Percentiles rank a stretch among this genome's conserved stretches.
These are phyloP conservation scores for Danielia oregonensis DNA, from an alignment of 805 yeast genomes.

Conservation along the genomic window DNA sequence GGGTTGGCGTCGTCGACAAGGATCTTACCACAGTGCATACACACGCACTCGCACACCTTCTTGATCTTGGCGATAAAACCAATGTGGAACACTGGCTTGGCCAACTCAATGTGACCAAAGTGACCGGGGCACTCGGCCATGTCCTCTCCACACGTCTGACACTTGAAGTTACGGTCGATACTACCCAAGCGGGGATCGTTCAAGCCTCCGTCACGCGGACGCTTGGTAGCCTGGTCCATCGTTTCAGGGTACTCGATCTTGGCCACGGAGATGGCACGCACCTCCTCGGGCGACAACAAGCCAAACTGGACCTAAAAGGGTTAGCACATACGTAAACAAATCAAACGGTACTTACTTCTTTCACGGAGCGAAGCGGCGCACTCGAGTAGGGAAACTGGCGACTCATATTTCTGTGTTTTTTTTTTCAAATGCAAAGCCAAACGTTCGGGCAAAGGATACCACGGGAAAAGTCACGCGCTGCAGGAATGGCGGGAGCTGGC, in stretches of 20 bases:
- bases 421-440: slow-evolving; percentile 1
- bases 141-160: slow-evolving; percentile 99
- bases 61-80: slow-evolving; percentile 95
- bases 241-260: slow-evolving; percentile 98
- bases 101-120: slow-evolving; percentile 97
- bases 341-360: slow-evolving; percentile 62
- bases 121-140: slow-evolving; percentile 99
- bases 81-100: slow-evolving; percentile 97
- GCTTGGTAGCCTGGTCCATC: slow-evolving; percentile 96
- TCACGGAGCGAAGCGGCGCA: slow-evolving; percentile 96
- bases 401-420: slow-evolving; percentile 30
- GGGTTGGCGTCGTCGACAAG: slow-evolving; percentile 80
- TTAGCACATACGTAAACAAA: slow-evolving; percentile 13
- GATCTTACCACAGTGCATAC: slow-evolving; percentile 98
- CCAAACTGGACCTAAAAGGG: slow-evolving; percentile 81
- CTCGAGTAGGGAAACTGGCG: slow-evolving; percentile 84
- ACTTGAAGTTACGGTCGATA: slow-evolving; percentile 93
- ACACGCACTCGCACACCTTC: slow-evolving; percentile 92
- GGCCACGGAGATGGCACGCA: slow-evolving; percentile 94
- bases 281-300: slow-evolving; percentile 93
- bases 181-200: slow-evolving; percentile 97
- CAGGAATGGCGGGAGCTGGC: slow-evolving; percentile 8
- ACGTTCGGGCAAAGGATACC: too few relatives aligned
- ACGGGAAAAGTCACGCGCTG: too few relatives aligned
- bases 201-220: slow-evolving; percentile 94